Percentiles rank a stretch among this genome's conserved stretches.
Conservation (phyloP, 2,329 filamentous ascomycete species). For the Exophiala aquamarina region DNA sequence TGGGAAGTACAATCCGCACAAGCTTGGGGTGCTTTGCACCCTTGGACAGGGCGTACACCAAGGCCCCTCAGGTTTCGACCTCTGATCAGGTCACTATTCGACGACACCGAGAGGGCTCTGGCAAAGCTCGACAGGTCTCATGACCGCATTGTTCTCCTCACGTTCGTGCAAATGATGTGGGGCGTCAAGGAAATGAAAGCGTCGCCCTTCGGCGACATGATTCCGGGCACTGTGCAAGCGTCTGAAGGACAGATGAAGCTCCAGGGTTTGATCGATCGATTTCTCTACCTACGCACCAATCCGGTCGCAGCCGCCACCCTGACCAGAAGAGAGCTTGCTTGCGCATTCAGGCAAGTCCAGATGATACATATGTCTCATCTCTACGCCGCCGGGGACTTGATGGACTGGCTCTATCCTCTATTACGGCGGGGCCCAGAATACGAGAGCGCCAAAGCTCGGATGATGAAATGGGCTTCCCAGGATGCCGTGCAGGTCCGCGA, state of each 20-base stretch:
- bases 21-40: constrained; percentile 6
- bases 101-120: neutral
- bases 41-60: neutral
- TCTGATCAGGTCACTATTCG: neutral
- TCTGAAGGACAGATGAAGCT: too few relatives aligned
- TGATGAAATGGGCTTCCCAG: constrained; percentile 1
- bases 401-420: constrained; percentile 7
- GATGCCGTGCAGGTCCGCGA: neutral
- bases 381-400: neutral
- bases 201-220: neutral
- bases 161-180: neutral
- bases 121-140: neutral
- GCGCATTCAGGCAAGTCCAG: neutral
- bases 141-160: neutral
- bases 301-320: neutral
- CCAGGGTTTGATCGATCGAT: too few relatives aligned
- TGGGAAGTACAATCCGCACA: constrained; percentile 4
- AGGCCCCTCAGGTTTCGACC: neutral
- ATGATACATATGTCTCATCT: constrained; percentile 4
- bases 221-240: neutral
- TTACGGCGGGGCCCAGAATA: neutral
- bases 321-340: neutral
- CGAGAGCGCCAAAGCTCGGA: neutral
- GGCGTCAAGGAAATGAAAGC: neutral
- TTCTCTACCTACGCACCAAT: neutral